Base-by-base conservation (phyloP, 805 yeast genomes). In the Tetrapisispora taiwanensis region DNA sequence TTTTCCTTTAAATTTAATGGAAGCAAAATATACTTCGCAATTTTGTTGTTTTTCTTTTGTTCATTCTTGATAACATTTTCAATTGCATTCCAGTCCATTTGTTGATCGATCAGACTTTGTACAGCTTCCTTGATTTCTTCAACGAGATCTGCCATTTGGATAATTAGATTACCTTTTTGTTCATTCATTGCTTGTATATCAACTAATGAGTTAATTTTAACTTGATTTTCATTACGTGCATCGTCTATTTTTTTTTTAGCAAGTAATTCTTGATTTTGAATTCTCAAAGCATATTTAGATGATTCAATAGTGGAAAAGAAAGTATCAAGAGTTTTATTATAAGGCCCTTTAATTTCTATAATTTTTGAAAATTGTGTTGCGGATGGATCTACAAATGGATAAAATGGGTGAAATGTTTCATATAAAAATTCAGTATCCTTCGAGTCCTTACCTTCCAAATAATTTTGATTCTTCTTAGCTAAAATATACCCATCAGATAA, bases 51-150 rank as follows among this genome's bases (percentile, higher is more conserved):
- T 52, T 80, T 74, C 1, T 68, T 62, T 52, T 85, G 80, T 56
- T 90, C 95, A 41, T 78, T 70, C 39, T 73, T 66, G 42, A 90
- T 79, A 46, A 83, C 64, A 49, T 79, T 78, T 58, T 84, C 95
- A 49, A 89, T 89, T 48, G 86, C 82, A 36, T 76, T 75, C 98
- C 98, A 90, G 59, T 90, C 97, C 86, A 87, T 85, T 50, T 85
- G 89, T 56, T 85, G 92, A 45, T 81, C 79, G 4, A 88, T 49
- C 44, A 87, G 65, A 1, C 69, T 66, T 46, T 80, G 82, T 4
- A 90, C 84, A 2, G 84, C 80, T 7, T 58, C 62, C 47, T 76
- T 81, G 39, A 92, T 87, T 15, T 76, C 75, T 41, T 83, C 92
- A 5, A 89, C 87, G 22, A 76, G 52, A 24, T 78, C 78, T 4